These are phyloP conservation scores for Cercospora sp. DNA, from an alignment of 2,329 filamentous ascomycete genomes.

Conservation along the genomic window DNA sequence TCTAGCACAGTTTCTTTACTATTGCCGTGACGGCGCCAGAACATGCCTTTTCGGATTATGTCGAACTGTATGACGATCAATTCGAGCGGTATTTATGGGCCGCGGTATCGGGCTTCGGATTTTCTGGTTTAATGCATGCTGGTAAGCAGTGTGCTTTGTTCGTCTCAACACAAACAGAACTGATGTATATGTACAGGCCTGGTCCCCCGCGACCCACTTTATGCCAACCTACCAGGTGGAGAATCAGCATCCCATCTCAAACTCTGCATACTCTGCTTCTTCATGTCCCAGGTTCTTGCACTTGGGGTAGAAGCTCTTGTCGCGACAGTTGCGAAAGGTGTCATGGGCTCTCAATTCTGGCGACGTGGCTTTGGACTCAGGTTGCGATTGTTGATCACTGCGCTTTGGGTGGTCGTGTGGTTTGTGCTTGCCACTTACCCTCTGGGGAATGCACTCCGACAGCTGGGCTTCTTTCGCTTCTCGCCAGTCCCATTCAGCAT, in stretches of 20 bases:
- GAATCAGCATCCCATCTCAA: neutral
- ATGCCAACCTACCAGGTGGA: neutral
- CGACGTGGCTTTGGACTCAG: neutral
- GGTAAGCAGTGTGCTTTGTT: neutral
- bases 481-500: constrained; percentile 6
- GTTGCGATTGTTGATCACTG: neutral
- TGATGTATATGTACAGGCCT: neutral
- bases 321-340: neutral
- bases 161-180: neutral
- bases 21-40: neutral
- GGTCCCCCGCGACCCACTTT: neutral
- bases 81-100: neutral
- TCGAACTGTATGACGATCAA: neutral
- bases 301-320: neutral
- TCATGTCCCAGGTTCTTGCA: neutral
- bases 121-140: neutral
- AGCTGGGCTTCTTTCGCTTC: constrained; percentile 1
- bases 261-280: constrained; percentile 2
- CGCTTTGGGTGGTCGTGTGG: neutral
- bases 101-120: neutral
- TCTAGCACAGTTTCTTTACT: constrained; percentile 3
- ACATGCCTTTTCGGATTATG: neutral
- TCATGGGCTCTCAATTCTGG: neutral
- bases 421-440: neutral
- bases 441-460: neutral